Evolutionary conservation across 306 rosid species (phyloP).

Genomic region (Gynostemma pentaphyllum): DNA sequence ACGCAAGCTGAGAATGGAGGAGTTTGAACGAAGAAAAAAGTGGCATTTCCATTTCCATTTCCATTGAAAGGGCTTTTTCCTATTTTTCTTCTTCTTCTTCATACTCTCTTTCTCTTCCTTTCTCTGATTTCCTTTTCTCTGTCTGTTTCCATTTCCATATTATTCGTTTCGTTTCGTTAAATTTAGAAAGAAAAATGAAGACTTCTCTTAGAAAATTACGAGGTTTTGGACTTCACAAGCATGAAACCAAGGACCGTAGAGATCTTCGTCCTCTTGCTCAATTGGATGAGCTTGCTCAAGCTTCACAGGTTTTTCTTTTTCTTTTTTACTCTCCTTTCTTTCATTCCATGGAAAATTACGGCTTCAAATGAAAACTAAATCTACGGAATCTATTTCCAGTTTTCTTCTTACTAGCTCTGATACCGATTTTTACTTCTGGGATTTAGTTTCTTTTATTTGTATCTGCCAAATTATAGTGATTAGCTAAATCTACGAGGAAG

Average conservation of each 20-base stretch:
- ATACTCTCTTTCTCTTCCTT: neutral
- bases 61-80: too few species aligned
- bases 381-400: too few species aligned
- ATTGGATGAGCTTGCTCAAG: conserved; percentile 87
- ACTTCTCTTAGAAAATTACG: conserved; percentile 64
- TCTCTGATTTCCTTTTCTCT: neutral
- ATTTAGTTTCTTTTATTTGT: neutral
- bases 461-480: neutral
- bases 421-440: neutral
- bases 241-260: conserved; percentile 31
- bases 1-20: conserved; percentile 11
- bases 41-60: neutral
- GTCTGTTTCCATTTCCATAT: too few species aligned
- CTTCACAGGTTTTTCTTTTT: conserved; percentile 26
- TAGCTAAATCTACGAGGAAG: neutral
- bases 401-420: neutral
- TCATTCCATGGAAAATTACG: too few species aligned
- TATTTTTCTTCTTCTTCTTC: too few species aligned
- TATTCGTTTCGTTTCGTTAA: too few species aligned
- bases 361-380: too few species aligned
- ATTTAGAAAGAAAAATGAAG: conserved; percentile 43
- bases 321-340: neutral
- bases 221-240: conserved; percentile 65
- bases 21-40: conserved; percentile 16
- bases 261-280: conserved; percentile 45